Percentiles rank a stretch among this genome's conserved stretches.
Evolutionary conservation across 108 stramenopile genomes (phyloP).

Genomic region (Cylindrotheca fusiformis): DNA sequence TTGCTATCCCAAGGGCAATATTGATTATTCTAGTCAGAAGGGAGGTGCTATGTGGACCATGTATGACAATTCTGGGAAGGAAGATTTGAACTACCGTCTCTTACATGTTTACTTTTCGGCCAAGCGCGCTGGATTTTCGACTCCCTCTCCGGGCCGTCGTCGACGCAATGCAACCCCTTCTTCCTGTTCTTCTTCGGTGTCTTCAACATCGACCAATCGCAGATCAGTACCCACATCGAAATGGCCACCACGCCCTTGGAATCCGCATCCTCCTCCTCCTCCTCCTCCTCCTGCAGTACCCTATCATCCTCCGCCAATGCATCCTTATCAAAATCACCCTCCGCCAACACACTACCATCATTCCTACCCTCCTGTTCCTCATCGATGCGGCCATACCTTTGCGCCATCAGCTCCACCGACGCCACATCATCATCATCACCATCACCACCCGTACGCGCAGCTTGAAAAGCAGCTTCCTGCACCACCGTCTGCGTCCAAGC

Average conservation of each 20-base stretch:
- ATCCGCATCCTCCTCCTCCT: too few relatives aligned
- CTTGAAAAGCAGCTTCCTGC: too few relatives aligned
- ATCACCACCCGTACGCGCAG: too few relatives aligned
- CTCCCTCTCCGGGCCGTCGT: neutral
- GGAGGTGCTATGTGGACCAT: constrained; percentile 72
- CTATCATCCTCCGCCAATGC: too few relatives aligned
- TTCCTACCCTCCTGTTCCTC: too few relatives aligned
- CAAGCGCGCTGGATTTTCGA: constrained; percentile 43
- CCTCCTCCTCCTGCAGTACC: too few relatives aligned
- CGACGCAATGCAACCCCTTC: neutral
- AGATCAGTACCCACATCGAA: neutral
- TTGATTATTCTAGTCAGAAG: constrained; percentile 52
- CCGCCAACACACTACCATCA: too few relatives aligned
- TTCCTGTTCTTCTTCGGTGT: neutral
- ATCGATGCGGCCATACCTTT: too few relatives aligned
- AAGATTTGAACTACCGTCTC: constrained; percentile 55
- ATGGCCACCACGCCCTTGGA: neutral
- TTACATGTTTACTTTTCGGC: constrained; percentile 81
- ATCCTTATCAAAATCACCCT: too few relatives aligned
- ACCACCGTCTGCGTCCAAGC: too few relatives aligned
- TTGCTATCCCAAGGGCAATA: constrained; percentile 71
- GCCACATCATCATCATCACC: too few relatives aligned
- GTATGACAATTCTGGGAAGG: constrained; percentile 48
- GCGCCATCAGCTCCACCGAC: too few relatives aligned
- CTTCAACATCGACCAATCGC: neutral